Evolutionary conservation across 192 early-diverging fungal species (phyloP).

Genomic region (Coemansia sp.): DNA sequence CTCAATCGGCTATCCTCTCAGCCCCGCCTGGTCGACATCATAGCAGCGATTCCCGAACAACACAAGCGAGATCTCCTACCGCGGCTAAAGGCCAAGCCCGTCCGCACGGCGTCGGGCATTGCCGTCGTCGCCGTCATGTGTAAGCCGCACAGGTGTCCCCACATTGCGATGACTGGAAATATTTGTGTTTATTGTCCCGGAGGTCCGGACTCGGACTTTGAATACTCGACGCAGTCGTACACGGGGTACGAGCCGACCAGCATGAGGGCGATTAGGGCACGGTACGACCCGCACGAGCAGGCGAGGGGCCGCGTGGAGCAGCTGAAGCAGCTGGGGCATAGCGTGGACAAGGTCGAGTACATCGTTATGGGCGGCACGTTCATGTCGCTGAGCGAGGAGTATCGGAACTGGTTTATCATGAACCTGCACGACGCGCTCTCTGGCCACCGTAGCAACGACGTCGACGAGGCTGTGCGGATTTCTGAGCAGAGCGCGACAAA

Average conservation of each 20-base stretch:
- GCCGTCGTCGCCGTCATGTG: slow-evolving; percentile 62
- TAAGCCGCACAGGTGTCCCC: slow-evolving; percentile 92
- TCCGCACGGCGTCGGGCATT: slow-evolving; percentile 81
- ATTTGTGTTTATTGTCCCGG: slow-evolving; percentile 99
- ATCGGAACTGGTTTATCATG: slow-evolving; percentile 97
- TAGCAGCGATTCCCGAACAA: slow-evolving; percentile 96
- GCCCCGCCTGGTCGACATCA: slow-evolving; percentile 96
- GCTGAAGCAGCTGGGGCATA: slow-evolving; percentile 89
- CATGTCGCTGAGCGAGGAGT: slow-evolving; percentile 95
- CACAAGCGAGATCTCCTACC: slow-evolving; percentile 85
- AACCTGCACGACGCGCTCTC: slow-evolving; percentile 97
- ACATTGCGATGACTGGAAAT: slow-evolving; percentile 99
- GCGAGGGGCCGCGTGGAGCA: slow-evolving; percentile 93
- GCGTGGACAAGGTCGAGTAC: slow-evolving; percentile 98
- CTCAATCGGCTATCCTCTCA: slow-evolving; percentile 80
- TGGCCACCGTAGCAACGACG: slow-evolving; percentile 85
- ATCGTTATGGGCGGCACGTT: slow-evolving; percentile 99
- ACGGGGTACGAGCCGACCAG: slow-evolving; percentile 99
- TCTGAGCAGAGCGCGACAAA: slow-evolving; percentile 97
- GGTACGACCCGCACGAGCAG: slow-evolving; percentile 98
- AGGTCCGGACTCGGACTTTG: slow-evolving; percentile 99
- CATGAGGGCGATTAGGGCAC: slow-evolving; percentile 98
- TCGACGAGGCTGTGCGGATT: slow-evolving; percentile 97
- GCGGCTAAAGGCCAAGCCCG: slow-evolving; percentile 91
- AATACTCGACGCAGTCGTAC: slow-evolving; percentile 99